phyloP scores from a whole-genome alignment of 129 eudicot genomes.

The Pseudognaphalium luteoalbum region DNA sequence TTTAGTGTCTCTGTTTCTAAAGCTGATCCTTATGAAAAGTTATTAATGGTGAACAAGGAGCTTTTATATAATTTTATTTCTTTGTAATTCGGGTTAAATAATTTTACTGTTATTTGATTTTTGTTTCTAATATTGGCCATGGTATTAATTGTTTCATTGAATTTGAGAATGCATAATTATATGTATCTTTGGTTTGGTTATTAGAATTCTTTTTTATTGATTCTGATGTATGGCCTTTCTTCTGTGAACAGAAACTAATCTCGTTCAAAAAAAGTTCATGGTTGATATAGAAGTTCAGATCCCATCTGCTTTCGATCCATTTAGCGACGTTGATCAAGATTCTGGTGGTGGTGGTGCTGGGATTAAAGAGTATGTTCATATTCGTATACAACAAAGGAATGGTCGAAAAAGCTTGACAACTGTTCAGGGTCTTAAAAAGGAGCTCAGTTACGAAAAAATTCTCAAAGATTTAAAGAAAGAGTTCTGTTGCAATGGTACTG shows the following conservation, averaged over 20 bases:
- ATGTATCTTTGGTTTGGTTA: too few species aligned
- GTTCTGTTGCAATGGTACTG: conserved; percentile 91
- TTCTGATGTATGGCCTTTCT: not conserved
- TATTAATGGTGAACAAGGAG: too few species aligned
- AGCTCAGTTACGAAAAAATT: conserved; percentile 81
- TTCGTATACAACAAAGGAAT: conserved; percentile 88
- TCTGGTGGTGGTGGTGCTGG: conserved; percentile 63
- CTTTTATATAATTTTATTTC: not conserved
- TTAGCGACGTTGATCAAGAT: conserved; percentile 69
- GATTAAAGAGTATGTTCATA: conserved; percentile 84
- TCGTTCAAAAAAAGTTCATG: conserved; percentile 53
- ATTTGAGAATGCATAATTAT: too few species aligned
- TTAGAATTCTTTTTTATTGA: not conserved
- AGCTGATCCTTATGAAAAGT: not conserved
- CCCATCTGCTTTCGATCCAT: conserved; percentile 80
- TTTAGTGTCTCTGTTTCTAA: not conserved
- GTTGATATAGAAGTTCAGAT: conserved; percentile 69
- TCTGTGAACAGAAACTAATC: not conserved
- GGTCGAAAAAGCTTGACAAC: conserved; percentile 92
- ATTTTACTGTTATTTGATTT: not conserved
- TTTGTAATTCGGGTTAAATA: not conserved
- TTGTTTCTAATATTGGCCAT: not conserved
- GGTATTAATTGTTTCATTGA: not conserved
- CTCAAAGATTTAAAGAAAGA: conserved; percentile 85
- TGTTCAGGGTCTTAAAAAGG: conserved; percentile 84